A percentile compares a stretch with the other conserved stretches of the same genome.
These are phyloP conservation scores for Apiospora kogelbergensis DNA, from an alignment of 2,329 filamentous ascomycete genomes.

Conservation along the genomic window DNA sequence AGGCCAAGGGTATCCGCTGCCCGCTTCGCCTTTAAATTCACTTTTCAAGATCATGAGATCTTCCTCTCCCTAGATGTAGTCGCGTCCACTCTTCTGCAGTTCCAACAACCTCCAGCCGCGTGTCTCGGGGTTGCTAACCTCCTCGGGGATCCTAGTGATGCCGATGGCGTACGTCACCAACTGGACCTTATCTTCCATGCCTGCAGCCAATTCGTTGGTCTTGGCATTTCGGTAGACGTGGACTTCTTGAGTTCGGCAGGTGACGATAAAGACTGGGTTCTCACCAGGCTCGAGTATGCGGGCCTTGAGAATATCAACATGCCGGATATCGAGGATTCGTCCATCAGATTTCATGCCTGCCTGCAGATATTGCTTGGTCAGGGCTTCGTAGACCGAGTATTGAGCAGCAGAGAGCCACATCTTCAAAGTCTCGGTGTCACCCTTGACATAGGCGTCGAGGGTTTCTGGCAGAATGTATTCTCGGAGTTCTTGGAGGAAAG, in stretches of 20 bases:
- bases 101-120: constrained; percentile 97
- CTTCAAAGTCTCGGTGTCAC: constrained; percentile 85
- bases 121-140: constrained; percentile 96
- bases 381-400: constrained; percentile 93
- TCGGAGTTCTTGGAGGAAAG: constrained; percentile 91
- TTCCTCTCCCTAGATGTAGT: constrained; percentile 61
- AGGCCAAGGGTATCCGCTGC: background rate
- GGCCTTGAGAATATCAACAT: constrained; percentile 84
- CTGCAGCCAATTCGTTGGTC: constrained; percentile 83
- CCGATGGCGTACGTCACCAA: constrained; percentile 98
- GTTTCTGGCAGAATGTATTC: constrained; percentile 98
- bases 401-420: constrained; percentile 96
- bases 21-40: background rate
- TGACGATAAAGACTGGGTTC: constrained; percentile 95
- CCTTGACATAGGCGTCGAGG: constrained; percentile 96
- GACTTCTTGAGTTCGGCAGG: constrained; percentile 94
- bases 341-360: constrained; percentile 93
- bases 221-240: constrained; percentile 96
- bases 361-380: constrained; percentile 93
- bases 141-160: constrained; percentile 88
- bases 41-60: background rate
- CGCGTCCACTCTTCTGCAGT: constrained; percentile 95
- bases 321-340: constrained; percentile 89
- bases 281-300: constrained; percentile 82
- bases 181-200: constrained; percentile 99